These are phyloP conservation scores for Puccinia hordei DNA, from an alignment of 1,284 basidiomycete species.

Conservation along the genomic window DNA sequence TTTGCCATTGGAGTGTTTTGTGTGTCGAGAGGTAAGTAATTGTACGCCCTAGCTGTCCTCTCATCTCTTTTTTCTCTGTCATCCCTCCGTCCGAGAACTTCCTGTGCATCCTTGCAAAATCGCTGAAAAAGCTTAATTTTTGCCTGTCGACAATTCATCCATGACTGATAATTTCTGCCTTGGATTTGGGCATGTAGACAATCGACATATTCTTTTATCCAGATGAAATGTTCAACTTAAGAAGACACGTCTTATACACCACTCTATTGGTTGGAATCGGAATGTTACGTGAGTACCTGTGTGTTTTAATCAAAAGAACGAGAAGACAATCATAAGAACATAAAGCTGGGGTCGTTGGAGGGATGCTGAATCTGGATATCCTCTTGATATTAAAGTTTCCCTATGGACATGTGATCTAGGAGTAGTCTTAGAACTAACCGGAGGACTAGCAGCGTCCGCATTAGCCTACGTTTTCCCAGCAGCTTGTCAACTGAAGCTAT, in stretches of 20 bases:
- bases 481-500: constrained; percentile 47
- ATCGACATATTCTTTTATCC: constrained; percentile 91
- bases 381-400: constrained; percentile 66
- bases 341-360: not conserved
- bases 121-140: constrained; percentile 8
- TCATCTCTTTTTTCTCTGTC: no score
- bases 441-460: constrained; percentile 66
- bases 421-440: constrained; percentile 94
- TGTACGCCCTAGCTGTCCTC: constrained; percentile 54
- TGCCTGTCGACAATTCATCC: not conserved
- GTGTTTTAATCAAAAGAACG: not conserved
- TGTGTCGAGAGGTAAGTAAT: constrained; percentile 80
- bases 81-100: constrained; percentile 36
- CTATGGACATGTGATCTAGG: constrained; percentile 94
- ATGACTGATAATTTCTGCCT: not conserved
- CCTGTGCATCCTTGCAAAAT: not conserved
- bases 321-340: not conserved
- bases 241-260: constrained; percentile 88
- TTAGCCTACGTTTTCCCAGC: constrained; percentile 49
- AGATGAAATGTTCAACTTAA: constrained; percentile 73
- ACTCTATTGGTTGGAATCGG: constrained; percentile 78
- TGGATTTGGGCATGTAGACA: constrained; percentile 66
- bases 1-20: constrained; percentile 85
- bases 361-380: no score
- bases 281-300: constrained; percentile 72